Evolutionary conservation across 768 basidiomycete genomes (phyloP).

Genomic region (Termitomyces sp.): DNA sequence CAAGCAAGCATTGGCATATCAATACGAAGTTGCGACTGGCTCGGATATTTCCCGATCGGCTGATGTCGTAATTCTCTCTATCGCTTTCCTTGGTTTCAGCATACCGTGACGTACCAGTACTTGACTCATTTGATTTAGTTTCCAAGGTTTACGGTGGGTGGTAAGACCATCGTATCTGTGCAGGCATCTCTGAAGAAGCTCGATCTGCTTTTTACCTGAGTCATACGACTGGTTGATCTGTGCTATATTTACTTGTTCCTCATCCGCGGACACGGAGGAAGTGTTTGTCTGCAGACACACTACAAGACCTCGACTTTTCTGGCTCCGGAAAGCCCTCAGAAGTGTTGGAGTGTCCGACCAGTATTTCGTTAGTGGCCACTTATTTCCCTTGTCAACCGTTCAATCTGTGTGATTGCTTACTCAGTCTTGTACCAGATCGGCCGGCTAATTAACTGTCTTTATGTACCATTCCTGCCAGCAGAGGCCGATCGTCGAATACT

Average conservation of each 20-base stretch:
- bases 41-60: too few relatives aligned
- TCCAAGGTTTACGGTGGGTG: constrained; percentile 39
- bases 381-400: background rate
- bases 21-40: too few relatives aligned
- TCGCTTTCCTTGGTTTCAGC: background rate
- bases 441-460: background rate
- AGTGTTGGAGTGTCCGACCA: constrained; percentile 80
- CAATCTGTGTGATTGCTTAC: background rate
- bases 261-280: constrained; percentile 66
- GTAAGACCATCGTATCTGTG: constrained; percentile 2
- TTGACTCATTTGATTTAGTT: constrained; percentile 30
- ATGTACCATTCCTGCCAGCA: constrained; percentile 61
- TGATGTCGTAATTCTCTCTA: too few relatives aligned
- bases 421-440: background rate
- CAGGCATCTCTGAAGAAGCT: constrained; percentile 47
- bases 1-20: too few relatives aligned
- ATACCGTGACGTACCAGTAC: background rate
- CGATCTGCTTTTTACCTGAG: constrained; percentile 40
- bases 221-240: background rate
- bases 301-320: constrained; percentile 63
- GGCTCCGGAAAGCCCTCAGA: constrained; percentile 56
- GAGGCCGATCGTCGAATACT: constrained; percentile 71
- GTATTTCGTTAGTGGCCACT: constrained; percentile 34
- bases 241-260: constrained; percentile 62
- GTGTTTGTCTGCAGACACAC: constrained; percentile 58